phyloP scores from a whole-genome alignment of 495 filamentous ascomycete genomes.

The Mytilinidion resinicola region DNA sequence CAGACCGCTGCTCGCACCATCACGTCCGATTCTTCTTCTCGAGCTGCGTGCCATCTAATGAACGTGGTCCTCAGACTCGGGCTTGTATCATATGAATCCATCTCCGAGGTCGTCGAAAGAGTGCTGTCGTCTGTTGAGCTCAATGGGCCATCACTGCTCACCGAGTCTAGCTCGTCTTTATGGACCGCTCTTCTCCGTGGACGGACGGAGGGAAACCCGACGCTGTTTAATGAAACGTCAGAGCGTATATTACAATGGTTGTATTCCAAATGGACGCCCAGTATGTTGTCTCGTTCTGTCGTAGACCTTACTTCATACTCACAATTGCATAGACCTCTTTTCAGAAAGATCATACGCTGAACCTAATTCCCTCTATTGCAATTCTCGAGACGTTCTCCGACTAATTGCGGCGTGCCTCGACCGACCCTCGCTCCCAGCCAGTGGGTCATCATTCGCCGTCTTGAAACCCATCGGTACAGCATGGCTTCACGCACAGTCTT shows the following conservation, averaged over 20 bases:
- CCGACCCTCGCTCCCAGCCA: constrained; percentile 8
- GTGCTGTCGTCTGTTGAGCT: constrained; percentile 70
- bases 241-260: constrained; percentile 73
- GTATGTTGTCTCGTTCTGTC: constrained; percentile 40
- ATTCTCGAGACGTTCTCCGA: constrained; percentile 35
- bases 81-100: constrained; percentile 28
- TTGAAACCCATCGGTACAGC: constrained; percentile 40
- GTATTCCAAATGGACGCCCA: constrained; percentile 69
- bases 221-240: constrained; percentile 54
- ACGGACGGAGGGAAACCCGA: constrained; percentile 56
- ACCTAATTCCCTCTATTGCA: constrained; percentile 32
- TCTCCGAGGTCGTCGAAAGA: constrained; percentile 54
- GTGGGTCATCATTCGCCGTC: constrained; percentile 6
- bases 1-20: constrained; percentile 64
- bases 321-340: constrained; percentile 33
- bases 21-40: constrained; percentile 61
- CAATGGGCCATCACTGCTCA: constrained; percentile 71
- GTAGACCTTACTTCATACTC: constrained; percentile 17
- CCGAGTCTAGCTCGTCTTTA: constrained; percentile 68
- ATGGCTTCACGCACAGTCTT: constrained; percentile 26
- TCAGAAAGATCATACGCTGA: constrained; percentile 34
- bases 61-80: constrained; percentile 48
- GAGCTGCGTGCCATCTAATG: constrained; percentile 75
- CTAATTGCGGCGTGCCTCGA: constrained; percentile 40
- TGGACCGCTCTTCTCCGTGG: constrained; percentile 60